Evolutionary conservation across 305 asterid genomes (phyloP).

Genomic region (Lippia alba): DNA sequence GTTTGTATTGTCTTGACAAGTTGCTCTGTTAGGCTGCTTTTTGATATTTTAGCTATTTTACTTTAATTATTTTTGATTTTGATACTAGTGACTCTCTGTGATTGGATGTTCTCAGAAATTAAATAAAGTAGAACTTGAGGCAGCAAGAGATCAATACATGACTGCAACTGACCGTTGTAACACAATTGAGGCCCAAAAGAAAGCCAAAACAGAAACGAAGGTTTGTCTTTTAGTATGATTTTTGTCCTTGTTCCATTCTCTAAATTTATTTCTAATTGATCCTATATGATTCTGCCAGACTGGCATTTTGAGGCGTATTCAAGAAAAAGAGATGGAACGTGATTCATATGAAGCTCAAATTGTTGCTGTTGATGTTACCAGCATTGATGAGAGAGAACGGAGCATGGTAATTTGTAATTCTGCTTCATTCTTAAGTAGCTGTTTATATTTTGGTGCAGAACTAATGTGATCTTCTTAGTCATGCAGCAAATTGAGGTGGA

Average conservation of each 20-base stretch:
- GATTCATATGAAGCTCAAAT: constrained; percentile 65
- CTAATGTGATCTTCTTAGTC: constrained; percentile 32
- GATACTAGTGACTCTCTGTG: constrained; percentile 37
- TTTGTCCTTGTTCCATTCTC: constrained; percentile 14
- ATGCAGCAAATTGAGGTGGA: constrained; percentile 76
- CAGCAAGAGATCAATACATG: constrained; percentile 55
- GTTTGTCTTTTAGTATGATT: constrained; percentile 45
- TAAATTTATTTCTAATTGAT: constrained; percentile 29
- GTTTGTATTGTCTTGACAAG: constrained; percentile 21
- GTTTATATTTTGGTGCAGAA: constrained; percentile 33
- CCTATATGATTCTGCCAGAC: constrained; percentile 46
- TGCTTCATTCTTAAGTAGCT: constrained; percentile 26
- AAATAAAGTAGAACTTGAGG: constrained; percentile 59
- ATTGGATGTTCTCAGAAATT: constrained; percentile 55
- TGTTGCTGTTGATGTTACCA: constrained; percentile 58
- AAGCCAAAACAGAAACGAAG: constrained; percentile 72
- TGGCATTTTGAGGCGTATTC: constrained; percentile 56
- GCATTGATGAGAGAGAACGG: constrained; percentile 80
- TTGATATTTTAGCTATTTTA: constrained; percentile 14
- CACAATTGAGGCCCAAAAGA: constrained; percentile 63
- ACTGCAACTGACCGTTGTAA: constrained; percentile 65
- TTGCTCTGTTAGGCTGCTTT: constrained; percentile 16
- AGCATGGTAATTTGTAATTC: constrained; percentile 53
- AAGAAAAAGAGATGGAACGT: constrained; percentile 66
- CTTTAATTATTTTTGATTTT: constrained; percentile 19